phyloP scores from a whole-genome alignment of 208 protist genomes.

The Jaenimonas drosophilae region DNA sequence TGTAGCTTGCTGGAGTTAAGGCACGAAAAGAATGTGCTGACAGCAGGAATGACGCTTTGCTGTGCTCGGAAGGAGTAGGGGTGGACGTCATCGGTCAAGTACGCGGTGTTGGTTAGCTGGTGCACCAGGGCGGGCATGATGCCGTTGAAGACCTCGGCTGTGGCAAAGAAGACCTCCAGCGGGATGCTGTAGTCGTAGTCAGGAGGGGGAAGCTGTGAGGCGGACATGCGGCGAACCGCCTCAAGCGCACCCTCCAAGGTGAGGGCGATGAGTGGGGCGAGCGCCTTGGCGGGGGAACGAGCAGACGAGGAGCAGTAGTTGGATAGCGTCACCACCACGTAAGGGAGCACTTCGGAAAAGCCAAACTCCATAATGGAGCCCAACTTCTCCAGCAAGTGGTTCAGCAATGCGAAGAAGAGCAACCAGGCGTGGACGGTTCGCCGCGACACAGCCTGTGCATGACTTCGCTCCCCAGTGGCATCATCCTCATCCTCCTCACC shows the following conservation, averaged over 20 bases:
- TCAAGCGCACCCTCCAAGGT: conserved; percentile 64
- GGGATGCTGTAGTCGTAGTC: conserved; percentile 74
- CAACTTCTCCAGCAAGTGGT: conserved; percentile 65
- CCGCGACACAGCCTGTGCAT: conserved; percentile 21
- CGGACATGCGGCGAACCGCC: conserved; percentile 49
- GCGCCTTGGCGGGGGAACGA: conserved; percentile 10
- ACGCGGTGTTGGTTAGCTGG: conserved; percentile 66
- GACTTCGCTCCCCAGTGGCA: conserved; percentile 5
- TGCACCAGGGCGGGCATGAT: conserved; percentile 77
- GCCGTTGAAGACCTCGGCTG: conserved; percentile 64
- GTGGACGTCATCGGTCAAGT: conserved; percentile 49
- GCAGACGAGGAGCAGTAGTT: conserved; percentile 36
- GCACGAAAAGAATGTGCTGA: conserved; percentile 68
- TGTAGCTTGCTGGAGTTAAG: conserved; percentile 65
- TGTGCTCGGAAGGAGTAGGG: conserved; percentile 62
- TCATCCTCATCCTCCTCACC: conserved; percentile 8
- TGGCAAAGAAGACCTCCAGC: conserved; percentile 60
- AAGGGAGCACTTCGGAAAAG: conserved; percentile 49
- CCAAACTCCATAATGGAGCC: conserved; percentile 73
- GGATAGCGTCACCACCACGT: conserved; percentile 49
- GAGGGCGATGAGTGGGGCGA: conserved; percentile 41
- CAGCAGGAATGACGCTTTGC: conserved; percentile 61
- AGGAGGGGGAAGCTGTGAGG: conserved; percentile 56
- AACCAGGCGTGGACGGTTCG: conserved; percentile 57
- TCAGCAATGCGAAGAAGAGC: conserved; percentile 71